A percentile compares a stretch with the other conserved stretches of the same genome.
These are phyloP conservation scores for Macrophomina phaseolina DNA, from an alignment of 2,329 filamentous ascomycete species.

Conservation along the genomic window DNA sequence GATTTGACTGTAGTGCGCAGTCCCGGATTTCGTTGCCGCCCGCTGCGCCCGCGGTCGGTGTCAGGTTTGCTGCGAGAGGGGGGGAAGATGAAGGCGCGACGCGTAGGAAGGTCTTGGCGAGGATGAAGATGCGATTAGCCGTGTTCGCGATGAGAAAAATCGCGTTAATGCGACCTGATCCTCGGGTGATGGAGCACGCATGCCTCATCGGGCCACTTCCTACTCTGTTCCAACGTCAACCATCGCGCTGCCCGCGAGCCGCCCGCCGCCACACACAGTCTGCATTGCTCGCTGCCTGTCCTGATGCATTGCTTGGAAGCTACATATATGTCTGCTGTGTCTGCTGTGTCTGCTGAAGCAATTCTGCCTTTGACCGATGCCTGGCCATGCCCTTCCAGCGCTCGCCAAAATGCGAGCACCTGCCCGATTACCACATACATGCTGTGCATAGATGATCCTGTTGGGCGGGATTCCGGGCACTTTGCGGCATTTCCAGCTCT, in stretches of 20 bases:
- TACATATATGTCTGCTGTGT: too few relatives aligned
- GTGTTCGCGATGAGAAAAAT: slow-evolving; percentile 8
- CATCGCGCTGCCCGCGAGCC: not conserved
- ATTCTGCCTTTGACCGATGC: not conserved
- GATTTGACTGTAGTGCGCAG: not conserved
- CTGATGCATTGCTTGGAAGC: not conserved
- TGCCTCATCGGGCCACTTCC: slow-evolving; percentile 9
- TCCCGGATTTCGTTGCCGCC: not conserved
- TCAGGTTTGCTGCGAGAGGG: not conserved
- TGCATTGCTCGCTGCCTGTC: not conserved
- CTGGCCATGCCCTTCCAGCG: not conserved
- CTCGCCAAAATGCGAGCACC: not conserved
- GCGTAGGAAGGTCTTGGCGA: slow-evolving; percentile 17
- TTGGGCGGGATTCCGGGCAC: not conserved
- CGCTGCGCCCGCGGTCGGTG: not conserved
- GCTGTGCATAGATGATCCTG: not conserved
- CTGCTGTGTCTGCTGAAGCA: too few relatives aligned
- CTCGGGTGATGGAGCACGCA: slow-evolving; percentile 21
- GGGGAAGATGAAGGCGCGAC: not conserved
- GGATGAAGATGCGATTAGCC: slow-evolving; percentile 13
- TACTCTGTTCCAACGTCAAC: slow-evolving; percentile 22
- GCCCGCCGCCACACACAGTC: not conserved
- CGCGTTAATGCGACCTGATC: slow-evolving; percentile 18
- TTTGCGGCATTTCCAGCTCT: not conserved
- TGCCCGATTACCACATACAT: not conserved